A percentile compares a stretch with the other conserved stretches of the same genome.
These are phyloP conservation scores for Xanthoceras sorbifolium DNA, from an alignment of 345 rosid genomes.

Conservation along the genomic window DNA sequence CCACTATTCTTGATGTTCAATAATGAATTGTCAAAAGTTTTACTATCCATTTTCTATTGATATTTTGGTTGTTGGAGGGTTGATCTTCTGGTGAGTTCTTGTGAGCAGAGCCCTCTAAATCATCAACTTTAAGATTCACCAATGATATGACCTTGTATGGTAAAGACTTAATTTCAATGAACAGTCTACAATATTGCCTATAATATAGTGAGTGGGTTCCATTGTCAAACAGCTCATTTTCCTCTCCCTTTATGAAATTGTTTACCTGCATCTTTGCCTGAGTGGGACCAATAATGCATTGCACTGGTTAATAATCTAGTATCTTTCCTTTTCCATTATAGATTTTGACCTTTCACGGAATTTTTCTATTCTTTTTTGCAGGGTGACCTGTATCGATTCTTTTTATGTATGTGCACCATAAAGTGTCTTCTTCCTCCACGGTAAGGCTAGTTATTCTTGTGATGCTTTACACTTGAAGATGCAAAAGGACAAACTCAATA, in stretches of 20 bases:
- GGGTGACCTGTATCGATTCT: neutral
- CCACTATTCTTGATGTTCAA: constrained; percentile 5
- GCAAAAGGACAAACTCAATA: constrained; percentile 1
- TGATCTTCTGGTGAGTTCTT: neutral
- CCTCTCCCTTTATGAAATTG: neutral
- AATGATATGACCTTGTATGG: neutral
- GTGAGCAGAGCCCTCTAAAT: neutral
- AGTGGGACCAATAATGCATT: neutral
- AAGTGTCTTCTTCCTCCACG: neutral
- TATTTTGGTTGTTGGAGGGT: constrained; percentile 17
- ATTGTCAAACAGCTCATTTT: constrained; percentile 8
- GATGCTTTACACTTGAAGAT: constrained; percentile 12
- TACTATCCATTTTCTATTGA: neutral
- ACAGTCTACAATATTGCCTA: neutral
- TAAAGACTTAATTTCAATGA: neutral
- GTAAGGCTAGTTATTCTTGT: constrained; percentile 12
- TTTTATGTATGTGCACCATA: neutral
- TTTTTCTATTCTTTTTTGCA: neutral
- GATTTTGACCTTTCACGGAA: constrained; percentile 2
- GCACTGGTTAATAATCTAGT: neutral
- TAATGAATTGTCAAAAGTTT: neutral
- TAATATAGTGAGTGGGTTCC: constrained; percentile 18
- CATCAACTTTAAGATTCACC: constrained; percentile 1
- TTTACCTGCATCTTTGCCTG: neutral
- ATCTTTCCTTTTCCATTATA: neutral